A percentile compares a stretch with the other conserved stretches of the same genome.
Conservation (phyloP, 306 rosid species). For the Amphicarpaea edgeworthii region DNA sequence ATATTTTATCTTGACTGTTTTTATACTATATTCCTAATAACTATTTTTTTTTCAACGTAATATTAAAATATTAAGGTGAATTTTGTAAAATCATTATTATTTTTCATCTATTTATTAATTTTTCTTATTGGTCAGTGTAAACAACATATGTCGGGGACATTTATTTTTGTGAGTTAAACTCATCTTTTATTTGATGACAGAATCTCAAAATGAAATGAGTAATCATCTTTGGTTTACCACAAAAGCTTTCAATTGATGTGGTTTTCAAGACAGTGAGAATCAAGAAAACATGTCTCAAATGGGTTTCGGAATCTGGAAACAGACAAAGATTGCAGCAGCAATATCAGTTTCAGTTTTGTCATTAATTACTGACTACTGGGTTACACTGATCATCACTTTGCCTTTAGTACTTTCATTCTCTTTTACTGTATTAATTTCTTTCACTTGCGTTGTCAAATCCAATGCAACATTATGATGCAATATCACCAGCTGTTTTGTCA, state of each 20-base stretch:
- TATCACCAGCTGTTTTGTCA: background rate
- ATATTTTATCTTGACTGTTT: no score
- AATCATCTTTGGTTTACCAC: background rate
- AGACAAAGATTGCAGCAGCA: constrained; percentile 19
- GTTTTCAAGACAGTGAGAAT: background rate
- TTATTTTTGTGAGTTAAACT: no score
- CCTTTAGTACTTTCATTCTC: constrained; percentile 10
- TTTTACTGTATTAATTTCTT: constrained; percentile 15
- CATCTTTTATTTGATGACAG: no score
- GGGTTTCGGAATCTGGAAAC: constrained; percentile 20
- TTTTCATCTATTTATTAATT: no score
- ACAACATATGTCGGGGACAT: no score
- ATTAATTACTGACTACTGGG: no score
- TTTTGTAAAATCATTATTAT: no score
- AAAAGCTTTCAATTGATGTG: constrained; percentile 10
- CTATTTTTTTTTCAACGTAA: no score
- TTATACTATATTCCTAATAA: no score
- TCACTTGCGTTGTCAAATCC: constrained; percentile 35
- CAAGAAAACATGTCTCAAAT: constrained; percentile 16
- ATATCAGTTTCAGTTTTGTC: background rate
- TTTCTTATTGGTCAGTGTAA: no score
- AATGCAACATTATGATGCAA: constrained; percentile 30
- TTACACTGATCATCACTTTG: background rate
- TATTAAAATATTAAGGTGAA: no score
- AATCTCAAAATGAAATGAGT: background rate